Conservation (phyloP, 371 early-diverging fungal species). For the Mucor plumbeus region DNA sequence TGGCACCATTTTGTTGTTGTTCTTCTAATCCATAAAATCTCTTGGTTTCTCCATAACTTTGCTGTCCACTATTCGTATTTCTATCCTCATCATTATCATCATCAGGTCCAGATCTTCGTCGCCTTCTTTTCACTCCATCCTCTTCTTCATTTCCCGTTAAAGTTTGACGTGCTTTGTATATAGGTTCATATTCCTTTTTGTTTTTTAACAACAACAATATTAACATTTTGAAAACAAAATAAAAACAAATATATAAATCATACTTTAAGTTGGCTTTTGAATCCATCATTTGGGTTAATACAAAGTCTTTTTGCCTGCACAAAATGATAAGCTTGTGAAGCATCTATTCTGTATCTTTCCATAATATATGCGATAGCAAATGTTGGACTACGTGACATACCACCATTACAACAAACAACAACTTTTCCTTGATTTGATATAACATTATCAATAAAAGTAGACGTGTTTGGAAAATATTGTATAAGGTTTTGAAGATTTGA, state of each 20-base stretch:
- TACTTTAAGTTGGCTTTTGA: conserved; percentile 82
- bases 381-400: conserved; percentile 85
- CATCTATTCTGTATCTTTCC: conserved; percentile 70
- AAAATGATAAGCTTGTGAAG: conserved; percentile 75
- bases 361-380: conserved; percentile 90
- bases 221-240: neutral
- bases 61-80: neutral
- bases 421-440: conserved; percentile 63
- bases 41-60: conserved; percentile 14
- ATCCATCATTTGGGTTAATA: conserved; percentile 83
- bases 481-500: conserved; percentile 76
- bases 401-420: conserved; percentile 86
- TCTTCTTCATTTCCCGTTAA: conserved; percentile 17
- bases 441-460: conserved; percentile 61
- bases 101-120: conserved; percentile 61
- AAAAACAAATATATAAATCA: neutral
- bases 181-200: conserved; percentile 79
- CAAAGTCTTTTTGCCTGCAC: conserved; percentile 87
- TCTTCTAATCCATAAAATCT: conserved; percentile 20
- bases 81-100: conserved; percentile 49
- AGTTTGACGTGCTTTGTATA: conserved; percentile 65
- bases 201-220: neutral
- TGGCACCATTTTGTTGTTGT: conserved; percentile 14
- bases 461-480: conserved; percentile 70
- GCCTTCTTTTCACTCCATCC: conserved; percentile 51